A percentile compares a stretch with the other conserved stretches of the same genome.
Conservation (phyloP, 2,329 filamentous ascomycete species). For the Tolypocladium guangdongense region DNA sequence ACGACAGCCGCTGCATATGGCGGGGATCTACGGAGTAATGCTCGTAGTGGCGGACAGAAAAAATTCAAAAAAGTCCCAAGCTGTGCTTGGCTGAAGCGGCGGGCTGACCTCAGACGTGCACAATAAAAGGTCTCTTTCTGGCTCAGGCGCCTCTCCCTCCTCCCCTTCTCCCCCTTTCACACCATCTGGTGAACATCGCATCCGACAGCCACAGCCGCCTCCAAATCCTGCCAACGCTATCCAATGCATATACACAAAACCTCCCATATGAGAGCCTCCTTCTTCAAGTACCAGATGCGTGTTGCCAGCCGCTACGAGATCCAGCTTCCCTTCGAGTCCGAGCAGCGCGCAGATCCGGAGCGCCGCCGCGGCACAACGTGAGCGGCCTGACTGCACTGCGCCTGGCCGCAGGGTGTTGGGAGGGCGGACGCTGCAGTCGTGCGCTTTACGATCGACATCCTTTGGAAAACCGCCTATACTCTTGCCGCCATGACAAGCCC, state of each 20-base stretch:
- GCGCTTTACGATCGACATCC: not conserved
- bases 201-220: constrained; percentile 5
- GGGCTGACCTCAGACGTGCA: not conserved
- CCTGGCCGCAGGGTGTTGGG: not conserved
- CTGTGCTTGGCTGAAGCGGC: not conserved
- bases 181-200: constrained; percentile 5
- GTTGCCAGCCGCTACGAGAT: constrained; percentile 37
- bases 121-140: not conserved
- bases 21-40: too few relatives aligned
- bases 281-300: constrained; percentile 49
- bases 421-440: not conserved
- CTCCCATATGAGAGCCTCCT: constrained; percentile 31
- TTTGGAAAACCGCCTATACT: not conserved
- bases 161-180: constrained; percentile 4
- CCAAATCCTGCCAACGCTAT: constrained; percentile 7
- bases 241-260: constrained; percentile 48
- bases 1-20: not conserved
- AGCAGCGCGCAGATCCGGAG: constrained; percentile 46
- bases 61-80: not conserved
- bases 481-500: constrained; percentile 31
- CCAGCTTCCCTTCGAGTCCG: constrained; percentile 36
- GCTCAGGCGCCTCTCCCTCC: not conserved
- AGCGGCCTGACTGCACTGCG: constrained; percentile 8
- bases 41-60: too few relatives aligned
- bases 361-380: constrained; percentile 44